Percentiles rank a stretch among this genome's conserved stretches.
Evolutionary conservation across 75 land plant species (phyloP).

Genomic region (Larix kaempferi): DNA sequence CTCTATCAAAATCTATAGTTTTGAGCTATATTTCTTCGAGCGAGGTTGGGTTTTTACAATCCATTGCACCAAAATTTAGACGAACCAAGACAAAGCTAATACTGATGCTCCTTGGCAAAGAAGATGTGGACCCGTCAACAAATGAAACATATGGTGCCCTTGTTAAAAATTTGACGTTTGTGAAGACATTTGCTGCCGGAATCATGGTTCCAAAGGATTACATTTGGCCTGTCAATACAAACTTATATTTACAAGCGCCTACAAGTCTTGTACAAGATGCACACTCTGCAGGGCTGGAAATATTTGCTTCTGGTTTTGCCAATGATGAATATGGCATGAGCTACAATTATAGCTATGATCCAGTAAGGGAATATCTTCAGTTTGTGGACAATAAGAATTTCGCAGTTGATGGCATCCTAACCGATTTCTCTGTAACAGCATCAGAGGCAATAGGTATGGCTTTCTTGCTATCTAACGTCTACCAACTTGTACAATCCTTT

Average conservation of each 20-base stretch:
- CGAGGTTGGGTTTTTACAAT: slow-evolving; percentile 74
- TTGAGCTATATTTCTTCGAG: slow-evolving; percentile 66
- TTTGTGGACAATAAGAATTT: slow-evolving; percentile 56
- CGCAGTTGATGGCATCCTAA: slow-evolving; percentile 78
- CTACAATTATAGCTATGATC: slow-evolving; percentile 86
- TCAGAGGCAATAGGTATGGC: slow-evolving; percentile 70
- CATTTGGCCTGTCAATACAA: slow-evolving; percentile 52
- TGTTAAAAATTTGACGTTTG: slow-evolving; percentile 36
- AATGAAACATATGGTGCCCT: slow-evolving; percentile 50
- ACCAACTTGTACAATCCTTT: too few relatives aligned
- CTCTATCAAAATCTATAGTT: not conserved
- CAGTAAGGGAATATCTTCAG: slow-evolving; percentile 57
- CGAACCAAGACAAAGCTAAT: slow-evolving; percentile 51
- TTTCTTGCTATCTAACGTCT: too few relatives aligned
- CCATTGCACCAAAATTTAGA: slow-evolving; percentile 22
- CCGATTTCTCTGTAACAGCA: slow-evolving; percentile 86
- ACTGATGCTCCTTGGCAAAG: slow-evolving; percentile 31
- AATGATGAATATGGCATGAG: slow-evolving; percentile 54
- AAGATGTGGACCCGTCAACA: slow-evolving; percentile 60
- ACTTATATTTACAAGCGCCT: slow-evolving; percentile 31
- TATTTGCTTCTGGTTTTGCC: slow-evolving; percentile 64
- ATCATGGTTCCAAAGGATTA: slow-evolving; percentile 72
- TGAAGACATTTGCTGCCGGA: slow-evolving; percentile 68
- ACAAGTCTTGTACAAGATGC: slow-evolving; percentile 72
- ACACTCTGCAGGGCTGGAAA: slow-evolving; percentile 57